Base-by-base conservation (phyloP, 2,329 filamentous ascomycete species). In the Ophiostoma quercus region DNA sequence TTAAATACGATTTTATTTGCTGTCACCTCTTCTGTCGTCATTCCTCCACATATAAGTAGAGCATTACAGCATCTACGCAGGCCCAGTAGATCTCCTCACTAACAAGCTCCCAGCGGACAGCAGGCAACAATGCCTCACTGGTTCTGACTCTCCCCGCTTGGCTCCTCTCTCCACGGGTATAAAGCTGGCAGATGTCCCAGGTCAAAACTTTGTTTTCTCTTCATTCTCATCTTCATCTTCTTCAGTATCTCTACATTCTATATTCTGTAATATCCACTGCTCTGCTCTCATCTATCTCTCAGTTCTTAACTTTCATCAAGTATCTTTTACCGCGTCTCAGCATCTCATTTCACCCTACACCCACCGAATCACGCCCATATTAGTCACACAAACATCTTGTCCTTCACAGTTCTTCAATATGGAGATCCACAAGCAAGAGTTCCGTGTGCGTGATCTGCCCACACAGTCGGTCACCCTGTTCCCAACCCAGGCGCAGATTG, bases 391-490 rank as follows among this genome's bases (percentile, higher is more conserved):
- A 14, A 7, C 19, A 16, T 47, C 43, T 47, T n/a, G 43, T 7
- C 6, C 16, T n/a, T 47, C 16, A 25, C 25, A 12, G 5, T 9
- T 37, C 62, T 8, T 43, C 65, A 65, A 67, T 67, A 81, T 83
- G 79, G 81, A 83, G 47, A 68, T 76, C 69, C 76, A 82, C 73
- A 79, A 79, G 71, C 77, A 84, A 71, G 80, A 85, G 71, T 88
- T 87, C 76, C 81, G 82, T 41, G 77, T 90, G 72, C 82, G 84
- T 62, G 82, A 88, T 67, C 79, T 90, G 39, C 75, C 79, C 9
- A 90, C 88, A 43, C 84, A 85, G 67, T 84, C 84, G 0, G 87
- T 91, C 19, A 87, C 84, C 0, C 81, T 91, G 57, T 90, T 88
- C 71, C 88, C 88, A 0, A 80, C 81, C 1, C 80, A 84, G 72